phyloP scores from a whole-genome alignment of 139 green algal species.

The Chlorella sorokiniana region DNA sequence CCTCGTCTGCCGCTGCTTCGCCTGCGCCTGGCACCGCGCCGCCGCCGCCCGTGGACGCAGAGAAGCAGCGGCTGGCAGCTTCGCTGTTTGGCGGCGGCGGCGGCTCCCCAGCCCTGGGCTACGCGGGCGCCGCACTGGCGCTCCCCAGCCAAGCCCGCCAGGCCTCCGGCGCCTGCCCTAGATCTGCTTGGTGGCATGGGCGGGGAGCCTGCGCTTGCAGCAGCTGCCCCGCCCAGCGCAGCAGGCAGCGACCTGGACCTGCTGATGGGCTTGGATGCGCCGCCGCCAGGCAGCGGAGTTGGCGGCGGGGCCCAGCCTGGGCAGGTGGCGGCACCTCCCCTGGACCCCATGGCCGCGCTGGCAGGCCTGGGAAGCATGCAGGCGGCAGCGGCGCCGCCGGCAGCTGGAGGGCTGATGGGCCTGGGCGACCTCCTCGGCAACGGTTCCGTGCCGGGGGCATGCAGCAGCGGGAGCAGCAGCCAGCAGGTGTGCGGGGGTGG shows the following conservation, averaged over 20 bases:
- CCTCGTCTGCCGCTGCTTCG: not conserved
- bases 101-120: not conserved
- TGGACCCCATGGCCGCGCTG: conserved; percentile 31
- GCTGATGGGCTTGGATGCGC: conserved; percentile 20
- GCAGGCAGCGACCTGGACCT: conserved; percentile 11
- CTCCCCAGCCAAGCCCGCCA: not conserved
- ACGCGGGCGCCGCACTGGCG: not conserved
- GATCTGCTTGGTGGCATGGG: conserved; percentile 41
- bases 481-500: not conserved
- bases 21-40: not conserved
- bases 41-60: conserved; percentile 25
- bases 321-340: not conserved
- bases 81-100: conserved; percentile 47
- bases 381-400: not conserved
- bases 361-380: not conserved
- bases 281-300: not conserved
- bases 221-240: not conserved
- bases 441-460: not conserved
- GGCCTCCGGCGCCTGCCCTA: conserved; percentile 5
- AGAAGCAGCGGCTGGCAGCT: conserved; percentile 35
- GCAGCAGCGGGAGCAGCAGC: not conserved
- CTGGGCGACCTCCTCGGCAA: conserved; percentile 16
- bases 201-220: not conserved
- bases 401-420: not conserved
- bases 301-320: not conserved